Base-by-base conservation (phyloP, 1,284 basidiomycete species). In the Trichosporon ovoides region DNA sequence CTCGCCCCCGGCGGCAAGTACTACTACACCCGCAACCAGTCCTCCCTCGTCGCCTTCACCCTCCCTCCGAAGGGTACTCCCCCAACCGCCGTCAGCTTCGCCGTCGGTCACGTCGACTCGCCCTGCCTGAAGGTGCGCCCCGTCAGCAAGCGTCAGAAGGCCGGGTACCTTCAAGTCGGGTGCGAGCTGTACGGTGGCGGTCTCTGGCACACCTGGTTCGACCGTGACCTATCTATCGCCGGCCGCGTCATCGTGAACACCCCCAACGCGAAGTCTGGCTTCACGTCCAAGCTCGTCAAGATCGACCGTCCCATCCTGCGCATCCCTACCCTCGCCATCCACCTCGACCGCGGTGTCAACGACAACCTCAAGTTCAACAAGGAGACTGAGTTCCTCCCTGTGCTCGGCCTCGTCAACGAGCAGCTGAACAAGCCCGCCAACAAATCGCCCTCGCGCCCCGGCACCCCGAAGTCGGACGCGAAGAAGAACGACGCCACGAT, bases 101-200 rank as follows among this genome's bases (percentile, higher is more conserved):
- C 93, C 20, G 91, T 88, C 0, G 92, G 91, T 6, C 93, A 98
- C 71, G 87, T 95, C 46, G 96, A 99, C 73, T 90, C 88, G 65
- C 89, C 89, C 6, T 90, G 91, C 71, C 80, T 93, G 58, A 78
- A 77, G 65, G 75, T 85, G 61, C 86, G 92, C 56, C 96, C 95
- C 0, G 81, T 97, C 40, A 93, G 89, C 20, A 97, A 93, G 77
- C 84, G 85, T 62, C 53, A 55, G 40, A 75, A 78, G 65, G 65
- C 62, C 13, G 75, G 75, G 7, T 81, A 77, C 59, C 66, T 80
- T 18, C 74, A 79, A 67, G 77, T 80, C 52, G 90, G 87, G 5
- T 84, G 91, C 0, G 93, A 97, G 77, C 88, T 87, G 19, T 96
- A 94, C 68, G 83, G 60, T 33, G 82, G 82, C 18, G 82, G 93